These are phyloP conservation scores for Strobilomyces dryophilus DNA, from an alignment of 768 basidiomycete species.

Conservation along the genomic window DNA sequence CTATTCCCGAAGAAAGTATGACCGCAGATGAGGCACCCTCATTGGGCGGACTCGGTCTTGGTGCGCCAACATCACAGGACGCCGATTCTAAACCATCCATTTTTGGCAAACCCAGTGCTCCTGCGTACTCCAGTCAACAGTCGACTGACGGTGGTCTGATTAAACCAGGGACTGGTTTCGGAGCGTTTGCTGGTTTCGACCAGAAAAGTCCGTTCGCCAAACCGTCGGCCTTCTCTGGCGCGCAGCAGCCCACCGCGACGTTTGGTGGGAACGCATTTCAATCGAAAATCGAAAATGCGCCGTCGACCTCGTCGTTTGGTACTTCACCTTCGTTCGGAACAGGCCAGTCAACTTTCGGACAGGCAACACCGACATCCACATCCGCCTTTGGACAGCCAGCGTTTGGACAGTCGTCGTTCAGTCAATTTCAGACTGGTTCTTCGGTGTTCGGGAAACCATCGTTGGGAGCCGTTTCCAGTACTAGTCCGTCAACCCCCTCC, in stretches of 20 bases:
- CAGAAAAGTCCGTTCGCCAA: slow-evolving; percentile 26
- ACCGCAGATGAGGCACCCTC: slow-evolving; percentile 28
- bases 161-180: slow-evolving; percentile 36
- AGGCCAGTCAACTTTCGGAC: slow-evolving; percentile 34
- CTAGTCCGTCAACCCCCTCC: slow-evolving; percentile 15
- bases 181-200: slow-evolving; percentile 23
- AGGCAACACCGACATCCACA: slow-evolving; percentile 12
- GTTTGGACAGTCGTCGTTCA: slow-evolving; percentile 37
- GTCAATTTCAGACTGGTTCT: slow-evolving; percentile 13
- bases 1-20: slow-evolving; percentile 30
- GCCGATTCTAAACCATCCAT: slow-evolving; percentile 29
- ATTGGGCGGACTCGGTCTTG: slow-evolving; percentile 32
- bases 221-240: slow-evolving; percentile 19
- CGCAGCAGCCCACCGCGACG: slow-evolving; percentile 6
- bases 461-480: slow-evolving; percentile 7
- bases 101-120: slow-evolving; percentile 26
- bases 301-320: slow-evolving; percentile 24
- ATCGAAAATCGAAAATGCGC: slow-evolving; percentile 11
- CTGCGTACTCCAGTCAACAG: slow-evolving; percentile 10
- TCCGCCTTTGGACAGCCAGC: slow-evolving; percentile 36
- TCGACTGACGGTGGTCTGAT: slow-evolving; percentile 20
- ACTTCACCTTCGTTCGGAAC: slow-evolving; percentile 31
- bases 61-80: slow-evolving; percentile 19
- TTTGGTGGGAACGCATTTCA: slow-evolving; percentile 18
- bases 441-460: slow-evolving; percentile 24